Evolutionary conservation across 2,329 filamentous ascomycete species (phyloP), one percentile per base, ranked within the genome.

Genomic region (Orbilia javanica): DNA sequence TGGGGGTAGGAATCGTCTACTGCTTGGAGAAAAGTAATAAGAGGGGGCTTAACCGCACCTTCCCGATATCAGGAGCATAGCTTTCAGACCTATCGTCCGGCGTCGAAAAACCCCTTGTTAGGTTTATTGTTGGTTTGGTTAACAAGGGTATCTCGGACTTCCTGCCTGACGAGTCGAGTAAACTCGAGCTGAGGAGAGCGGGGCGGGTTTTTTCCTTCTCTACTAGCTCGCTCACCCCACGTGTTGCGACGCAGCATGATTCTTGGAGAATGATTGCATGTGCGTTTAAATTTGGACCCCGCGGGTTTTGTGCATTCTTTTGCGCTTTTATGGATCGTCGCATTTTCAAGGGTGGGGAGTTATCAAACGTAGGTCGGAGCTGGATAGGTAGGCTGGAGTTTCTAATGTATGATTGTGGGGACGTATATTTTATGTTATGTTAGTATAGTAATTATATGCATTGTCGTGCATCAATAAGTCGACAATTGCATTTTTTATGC

Each of bases 141-240:
- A 48, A 65, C 69, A 34, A 44, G 70, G 62, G 36, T 74, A 44
- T 55, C 10, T 57, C 50, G 69, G 68, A 55, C 69, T 73, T 73
- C 50, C 69, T 72, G 68, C 46, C 69, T 57, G 60, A 50, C 62
- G 15, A 36, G 57, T 73, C 20, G 50, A 42, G 15, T 10, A 34
- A 10, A 10, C 31, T 34, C 4, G 31, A 34, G 31, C 31, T n/a
- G n/a, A n/a, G n/a, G 36, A 44, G 20, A 44, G 39, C 13, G 7
- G n/a, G 42, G 42, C 10, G 20, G 20, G 18, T 22, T 25, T 34
- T 15, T 15, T 63, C 46, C 39, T n/a, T n/a, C n/a, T n/a, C n/a
- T n/a, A n/a, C n/a, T n/a, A n/a, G 55, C 15, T 29, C 29, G 53
- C 20, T 62, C 20, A 67, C 65, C 72, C 46, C 72, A 77, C 72